Evolutionary conservation across 2,329 filamentous ascomycete species (phyloP), one percentile per base, ranked within the genome.

Genomic region (Rhynchosporium secalis): DNA sequence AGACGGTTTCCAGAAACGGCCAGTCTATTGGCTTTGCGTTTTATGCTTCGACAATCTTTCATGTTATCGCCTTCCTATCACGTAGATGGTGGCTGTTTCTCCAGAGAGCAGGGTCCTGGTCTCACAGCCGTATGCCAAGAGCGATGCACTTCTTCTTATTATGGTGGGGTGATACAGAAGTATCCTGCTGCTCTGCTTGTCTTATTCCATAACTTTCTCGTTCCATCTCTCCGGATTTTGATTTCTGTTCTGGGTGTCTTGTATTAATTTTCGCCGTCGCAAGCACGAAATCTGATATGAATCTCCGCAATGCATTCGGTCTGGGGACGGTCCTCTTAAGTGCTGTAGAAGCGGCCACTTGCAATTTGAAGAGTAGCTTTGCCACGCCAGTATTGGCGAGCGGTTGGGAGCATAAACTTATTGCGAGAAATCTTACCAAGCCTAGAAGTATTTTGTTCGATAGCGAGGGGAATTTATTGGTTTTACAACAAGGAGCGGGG

Each of bases 401-500:
- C 57, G 73, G 74, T 6, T 75, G 72, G 66, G 64, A 64, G 29
- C 58, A 69, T 1, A 70, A 71, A 36, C 60, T 75, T 2, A 63
- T 75, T 13, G 69, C 67, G 3, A 63, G 62, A 4, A 65, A 62
- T 1, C 54, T 75, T 38, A 65, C n/a, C 4, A 64, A 29, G 3
- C 72, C 73, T 2, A 62, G 74, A 45, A 60, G 70, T 6, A 71
- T 75, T 10, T 38, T 73, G 3, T 74, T 75, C 46, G 73, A 76
- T 67, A 62, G 51, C 1, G 61, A 49, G 29, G 72, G 74, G 1
- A 69, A 71, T 38, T 60, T 76, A 13, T 66, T 75, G 2, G 68
- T 76, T 36, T 66, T 71, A 3, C 68, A 74, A 48, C 63, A 64
- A 26, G 68, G 70, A 28, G 56, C 41, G 28, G 72, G 73, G 7